Evolutionary conservation across 306 rosid species (phyloP).

Genomic region (Dryas octopetala): DNA sequence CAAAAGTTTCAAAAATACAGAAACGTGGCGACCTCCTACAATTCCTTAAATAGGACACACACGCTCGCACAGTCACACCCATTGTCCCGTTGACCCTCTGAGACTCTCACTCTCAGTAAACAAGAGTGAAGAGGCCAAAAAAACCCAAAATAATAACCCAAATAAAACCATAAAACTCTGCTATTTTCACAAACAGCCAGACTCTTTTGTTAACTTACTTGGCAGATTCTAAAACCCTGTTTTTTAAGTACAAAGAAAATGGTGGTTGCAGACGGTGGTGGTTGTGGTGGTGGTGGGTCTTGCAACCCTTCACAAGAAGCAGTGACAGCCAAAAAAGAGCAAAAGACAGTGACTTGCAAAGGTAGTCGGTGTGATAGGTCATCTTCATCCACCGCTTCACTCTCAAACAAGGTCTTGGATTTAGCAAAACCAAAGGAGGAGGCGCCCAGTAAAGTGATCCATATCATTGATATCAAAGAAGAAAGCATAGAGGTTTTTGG

Average conservation of each 20-base stretch:
- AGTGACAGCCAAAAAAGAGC: slow-evolving; percentile 5
- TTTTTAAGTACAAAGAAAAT: slow-evolving; percentile 7
- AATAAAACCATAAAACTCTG: not conserved
- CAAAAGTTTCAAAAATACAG: slow-evolving; percentile 7
- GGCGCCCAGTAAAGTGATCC: not conserved
- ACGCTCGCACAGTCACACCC: not conserved
- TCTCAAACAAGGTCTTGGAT: slow-evolving; percentile 11
- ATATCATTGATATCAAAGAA: slow-evolving; percentile 32
- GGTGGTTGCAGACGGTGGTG: slow-evolving; percentile 32
- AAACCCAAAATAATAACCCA: not conserved
- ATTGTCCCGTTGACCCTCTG: not conserved
- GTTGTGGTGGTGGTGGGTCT: slow-evolving; percentile 14
- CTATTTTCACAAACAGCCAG: not conserved
- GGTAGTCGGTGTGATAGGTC: slow-evolving; percentile 29
- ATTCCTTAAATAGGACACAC: slow-evolving; percentile 5
- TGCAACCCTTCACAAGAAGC: not conserved
- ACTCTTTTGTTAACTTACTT: not conserved
- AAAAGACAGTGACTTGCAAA: not conserved
- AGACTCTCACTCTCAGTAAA: not conserved
- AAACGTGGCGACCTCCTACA: slow-evolving; percentile 37
- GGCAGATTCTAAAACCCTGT: not conserved
- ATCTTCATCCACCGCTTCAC: slow-evolving; percentile 11
- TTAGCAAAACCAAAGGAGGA: slow-evolving; percentile 9
- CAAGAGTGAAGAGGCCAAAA: not conserved
- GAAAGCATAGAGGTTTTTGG: slow-evolving; percentile 28